Evolutionary conservation across 2,329 filamentous ascomycete genomes (phyloP), one percentile per base, ranked within the genome.

Genomic region (Fusarium oxysporum): DNA sequence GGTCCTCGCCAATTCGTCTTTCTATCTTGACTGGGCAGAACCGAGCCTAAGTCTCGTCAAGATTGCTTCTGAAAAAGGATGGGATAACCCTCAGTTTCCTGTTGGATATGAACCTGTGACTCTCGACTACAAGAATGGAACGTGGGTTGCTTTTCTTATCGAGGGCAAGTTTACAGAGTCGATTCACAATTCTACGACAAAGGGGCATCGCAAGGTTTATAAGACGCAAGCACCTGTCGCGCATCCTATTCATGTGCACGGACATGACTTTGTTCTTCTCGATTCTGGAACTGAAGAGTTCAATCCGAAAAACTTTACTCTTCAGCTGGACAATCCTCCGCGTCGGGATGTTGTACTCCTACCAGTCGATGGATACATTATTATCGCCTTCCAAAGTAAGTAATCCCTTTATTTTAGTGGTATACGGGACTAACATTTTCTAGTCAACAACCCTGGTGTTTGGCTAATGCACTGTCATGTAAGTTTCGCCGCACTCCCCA

Each of bases 21-120:
- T 62, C 21, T 62, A 62, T 1, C 59, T 62, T 23, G 59, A 62
- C 21, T 62, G 59, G 59, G 30, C 59, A 2, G 50, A 57, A 14
- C 59, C 59, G 12, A 62, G 59, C n/a, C 32, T 62, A 4, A 62
- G 59, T 28, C 59, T 62, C 3, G 59, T 62, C 12, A 62, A 62
- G 16, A 43, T 62, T 21, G 59, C 59, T 9, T 62, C 41, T 12
- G 50, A 62, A 2, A 57, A 62, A 1, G 50, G 53, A 6, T 62
- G 59, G 59, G 13, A 62, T 10, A 33, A 62, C 3, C 59, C 59
- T 2, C 38, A 57, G 1, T 62, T 40, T 3, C 59, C 59, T 8
- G 40, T 44, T 11, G 59, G 59, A 8, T 62, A 62, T 21, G 59
- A 62, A 8, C 59, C 59, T 2, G 59, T 62, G 4, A 62, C 38